phyloP scores from a whole-genome alignment of 2,329 filamentous ascomycete genomes.

The Rosellinia necatrix region DNA sequence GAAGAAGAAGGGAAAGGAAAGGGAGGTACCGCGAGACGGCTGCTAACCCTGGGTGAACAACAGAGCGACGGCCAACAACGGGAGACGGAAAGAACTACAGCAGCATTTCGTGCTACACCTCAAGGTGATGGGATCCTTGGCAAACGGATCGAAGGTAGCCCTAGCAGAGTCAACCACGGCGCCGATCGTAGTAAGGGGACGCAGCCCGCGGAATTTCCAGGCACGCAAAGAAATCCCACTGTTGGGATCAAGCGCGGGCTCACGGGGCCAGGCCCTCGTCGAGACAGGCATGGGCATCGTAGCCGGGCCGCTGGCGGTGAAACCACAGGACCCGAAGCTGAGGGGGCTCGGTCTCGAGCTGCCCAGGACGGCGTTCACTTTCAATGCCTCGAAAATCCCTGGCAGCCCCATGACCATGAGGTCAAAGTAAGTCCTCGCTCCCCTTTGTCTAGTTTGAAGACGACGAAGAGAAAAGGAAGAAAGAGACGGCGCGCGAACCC shows the following conservation, averaged over 20 bases:
- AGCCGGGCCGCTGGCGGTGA: constrained; percentile 58
- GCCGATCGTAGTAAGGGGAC: constrained; percentile 89
- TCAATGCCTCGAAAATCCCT: constrained; percentile 61
- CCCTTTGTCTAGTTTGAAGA: background rate
- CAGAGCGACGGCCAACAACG: constrained; percentile 94
- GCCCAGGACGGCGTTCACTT: constrained; percentile 62
- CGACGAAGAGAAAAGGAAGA: background rate
- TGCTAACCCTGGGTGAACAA: constrained; percentile 10
- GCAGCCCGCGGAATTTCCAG: constrained; percentile 94
- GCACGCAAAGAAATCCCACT: constrained; percentile 91
- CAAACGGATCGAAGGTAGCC: constrained; percentile 80
- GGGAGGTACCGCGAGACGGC: background rate
- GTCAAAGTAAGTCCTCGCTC: constrained; percentile 57
- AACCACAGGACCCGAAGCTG: constrained; percentile 59
- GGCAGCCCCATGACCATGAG: constrained; percentile 59
- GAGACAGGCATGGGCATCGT: constrained; percentile 66
- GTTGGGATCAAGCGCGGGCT: constrained; percentile 74
- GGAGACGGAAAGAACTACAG: constrained; percentile 89
- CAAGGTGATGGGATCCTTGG: constrained; percentile 81
- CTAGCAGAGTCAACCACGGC: constrained; percentile 85
- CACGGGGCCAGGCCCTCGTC: constrained; percentile 76
- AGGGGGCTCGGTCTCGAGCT: constrained; percentile 59
- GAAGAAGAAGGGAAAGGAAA: background rate
- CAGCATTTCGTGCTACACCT: constrained; percentile 93
- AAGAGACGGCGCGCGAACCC: background rate